phyloP scores from a whole-genome alignment of 306 rosid genomes.

The Castanopsis chinensis region DNA sequence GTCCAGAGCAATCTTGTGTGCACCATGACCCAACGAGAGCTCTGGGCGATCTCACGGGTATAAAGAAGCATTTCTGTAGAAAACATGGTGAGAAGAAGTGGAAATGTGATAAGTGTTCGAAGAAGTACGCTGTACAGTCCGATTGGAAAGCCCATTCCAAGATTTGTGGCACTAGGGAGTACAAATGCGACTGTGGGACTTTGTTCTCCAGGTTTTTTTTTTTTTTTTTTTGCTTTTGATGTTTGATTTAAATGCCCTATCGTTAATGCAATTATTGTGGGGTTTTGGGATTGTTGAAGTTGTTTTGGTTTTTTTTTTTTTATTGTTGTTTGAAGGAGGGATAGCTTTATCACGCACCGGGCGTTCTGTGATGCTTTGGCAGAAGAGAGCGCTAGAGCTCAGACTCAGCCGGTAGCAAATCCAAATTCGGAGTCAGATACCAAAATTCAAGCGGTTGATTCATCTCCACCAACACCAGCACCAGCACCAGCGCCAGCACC shows the following conservation, averaged over 20 bases:
- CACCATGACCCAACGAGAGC: conserved; percentile 94
- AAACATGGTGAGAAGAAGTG: conserved; percentile 98
- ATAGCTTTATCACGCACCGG: conserved; percentile 89
- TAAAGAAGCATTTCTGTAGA: conserved; percentile 89
- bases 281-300: conserved; percentile 29
- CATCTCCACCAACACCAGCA: conserved; percentile 23
- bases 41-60: conserved; percentile 86
- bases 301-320: conserved; percentile 7
- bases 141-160: conserved; percentile 98
- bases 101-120: conserved; percentile 92
- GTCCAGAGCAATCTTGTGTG: conserved; percentile 81
- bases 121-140: conserved; percentile 94
- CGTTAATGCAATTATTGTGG: neutral
- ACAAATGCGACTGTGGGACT: conserved; percentile 93
- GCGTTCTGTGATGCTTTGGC: conserved; percentile 95
- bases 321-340: conserved; percentile 55
- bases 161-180: conserved; percentile 86
- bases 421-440: conserved; percentile 41
- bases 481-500: neutral
- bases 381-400: conserved; percentile 65
- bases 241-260: neutral
- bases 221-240: too few relatives aligned
- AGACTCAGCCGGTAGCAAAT: conserved; percentile 27
- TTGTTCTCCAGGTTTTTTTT: conserved; percentile 57
- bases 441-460: conserved; percentile 24